Conservation (phyloP, 495 filamentous ascomycete species). For the Penicillium coffeae region DNA sequence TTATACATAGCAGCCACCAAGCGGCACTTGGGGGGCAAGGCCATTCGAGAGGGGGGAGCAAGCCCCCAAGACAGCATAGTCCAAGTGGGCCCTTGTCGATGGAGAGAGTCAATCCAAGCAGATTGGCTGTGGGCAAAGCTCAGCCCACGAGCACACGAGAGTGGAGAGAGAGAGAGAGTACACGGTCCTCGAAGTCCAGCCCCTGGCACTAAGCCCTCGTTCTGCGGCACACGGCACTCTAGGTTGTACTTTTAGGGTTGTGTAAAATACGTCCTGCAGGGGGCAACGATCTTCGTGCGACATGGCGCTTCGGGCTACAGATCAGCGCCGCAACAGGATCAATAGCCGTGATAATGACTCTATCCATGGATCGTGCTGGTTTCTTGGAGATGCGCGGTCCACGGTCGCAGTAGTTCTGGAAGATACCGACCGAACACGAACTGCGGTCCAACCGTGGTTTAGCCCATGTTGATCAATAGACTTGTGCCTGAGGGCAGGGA, state of each 20-base stretch:
- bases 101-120: background rate
- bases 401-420: background rate
- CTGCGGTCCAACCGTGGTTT: background rate
- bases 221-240: too few species aligned
- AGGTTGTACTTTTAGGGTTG: background rate
- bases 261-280: background rate
- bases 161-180: background rate
- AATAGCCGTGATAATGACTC: conserved; percentile 10
- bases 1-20: conserved; percentile 11
- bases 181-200: conserved; percentile 2
- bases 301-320: background rate
- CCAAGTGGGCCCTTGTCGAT: background rate
- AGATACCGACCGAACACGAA: background rate
- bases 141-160: conserved; percentile 11
- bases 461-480: background rate
- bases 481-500: background rate
- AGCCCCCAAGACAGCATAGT: background rate
- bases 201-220: too few species aligned
- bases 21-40: background rate
- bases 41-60: background rate
- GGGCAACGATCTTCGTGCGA: conserved; percentile 7
- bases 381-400: background rate
- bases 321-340: conserved; percentile 12
- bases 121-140: background rate
- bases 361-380: background rate